Evolutionary conservation across 2,329 filamentous ascomycete species (phyloP).

Genomic region (Stagonosporopsis chrysanthemi): DNA sequence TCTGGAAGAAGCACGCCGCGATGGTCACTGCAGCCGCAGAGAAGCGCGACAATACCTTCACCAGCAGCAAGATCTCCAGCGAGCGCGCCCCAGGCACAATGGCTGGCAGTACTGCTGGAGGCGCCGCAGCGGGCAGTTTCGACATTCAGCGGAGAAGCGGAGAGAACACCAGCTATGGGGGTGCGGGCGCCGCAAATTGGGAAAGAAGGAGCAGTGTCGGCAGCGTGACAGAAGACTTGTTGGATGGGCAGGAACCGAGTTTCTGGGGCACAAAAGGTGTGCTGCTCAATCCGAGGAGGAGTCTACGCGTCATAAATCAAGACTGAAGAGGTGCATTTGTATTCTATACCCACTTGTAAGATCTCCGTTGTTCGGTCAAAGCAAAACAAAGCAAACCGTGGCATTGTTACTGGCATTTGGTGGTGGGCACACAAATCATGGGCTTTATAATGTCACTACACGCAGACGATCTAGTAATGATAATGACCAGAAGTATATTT

Average conservation of each 20-base stretch:
- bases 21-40: conserved; percentile 64
- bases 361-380: neutral
- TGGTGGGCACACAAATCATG: neutral
- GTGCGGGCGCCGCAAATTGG: conserved; percentile 35
- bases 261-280: conserved; percentile 70
- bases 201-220: conserved; percentile 50
- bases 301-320: conserved; percentile 72
- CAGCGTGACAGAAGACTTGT: conserved; percentile 65
- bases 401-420: neutral
- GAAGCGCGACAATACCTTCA: conserved; percentile 46
- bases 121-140: conserved; percentile 30
- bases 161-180: conserved; percentile 28
- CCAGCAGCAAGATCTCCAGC: conserved; percentile 35
- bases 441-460: conserved; percentile 2
- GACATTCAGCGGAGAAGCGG: conserved; percentile 26
- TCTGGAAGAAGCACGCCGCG: conserved; percentile 75
- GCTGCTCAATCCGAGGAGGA: conserved; percentile 71
- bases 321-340: conserved; percentile 47
- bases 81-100: conserved; percentile 32
- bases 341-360: conserved; percentile 5
- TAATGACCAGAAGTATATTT: conserved; percentile 4
- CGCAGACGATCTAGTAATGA: conserved; percentile 6
- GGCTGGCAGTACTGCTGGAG: conserved; percentile 26
- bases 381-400: neutral
- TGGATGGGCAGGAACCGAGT: conserved; percentile 70